phyloP scores from a whole-genome alignment of 106 monocot genomes.

The Phalaenopsis aphrodite region DNA sequence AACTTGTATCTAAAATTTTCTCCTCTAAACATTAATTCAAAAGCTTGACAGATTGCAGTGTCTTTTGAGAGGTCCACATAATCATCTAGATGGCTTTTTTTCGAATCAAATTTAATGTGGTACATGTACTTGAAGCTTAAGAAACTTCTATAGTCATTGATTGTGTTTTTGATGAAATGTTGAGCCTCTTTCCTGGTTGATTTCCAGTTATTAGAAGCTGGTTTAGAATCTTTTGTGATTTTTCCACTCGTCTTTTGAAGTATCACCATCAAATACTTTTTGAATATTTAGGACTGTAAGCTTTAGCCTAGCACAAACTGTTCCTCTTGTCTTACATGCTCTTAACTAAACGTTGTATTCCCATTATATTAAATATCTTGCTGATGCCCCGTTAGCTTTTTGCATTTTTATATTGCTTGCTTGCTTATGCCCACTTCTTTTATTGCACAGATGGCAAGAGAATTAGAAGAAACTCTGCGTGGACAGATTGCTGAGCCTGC shows the following conservation, averaged over 20 bases:
- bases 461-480: conserved; percentile 59
- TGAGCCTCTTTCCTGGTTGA: background rate
- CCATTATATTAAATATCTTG: background rate
- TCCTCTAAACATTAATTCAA: too few species aligned
- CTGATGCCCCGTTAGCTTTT: background rate
- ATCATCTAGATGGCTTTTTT: too few species aligned
- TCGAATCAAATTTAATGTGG: too few species aligned
- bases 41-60: too few species aligned
- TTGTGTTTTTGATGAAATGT: background rate
- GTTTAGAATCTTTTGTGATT: background rate
- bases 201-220: background rate
- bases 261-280: background rate
- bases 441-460: conserved; percentile 64
- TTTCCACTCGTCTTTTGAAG: background rate
- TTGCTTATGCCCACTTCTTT: background rate
- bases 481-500: conserved; percentile 53
- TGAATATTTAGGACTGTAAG: background rate
- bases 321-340: background rate
- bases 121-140: too few species aligned
- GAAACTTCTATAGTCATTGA: too few species aligned
- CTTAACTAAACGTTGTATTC: background rate
- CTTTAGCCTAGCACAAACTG: background rate
- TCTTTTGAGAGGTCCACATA: too few species aligned
- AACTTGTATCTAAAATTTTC: too few species aligned
- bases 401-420: background rate